These are phyloP conservation scores for Lasiosphaeria hispida DNA, from an alignment of 495 filamentous ascomycete genomes.

Conservation along the genomic window DNA sequence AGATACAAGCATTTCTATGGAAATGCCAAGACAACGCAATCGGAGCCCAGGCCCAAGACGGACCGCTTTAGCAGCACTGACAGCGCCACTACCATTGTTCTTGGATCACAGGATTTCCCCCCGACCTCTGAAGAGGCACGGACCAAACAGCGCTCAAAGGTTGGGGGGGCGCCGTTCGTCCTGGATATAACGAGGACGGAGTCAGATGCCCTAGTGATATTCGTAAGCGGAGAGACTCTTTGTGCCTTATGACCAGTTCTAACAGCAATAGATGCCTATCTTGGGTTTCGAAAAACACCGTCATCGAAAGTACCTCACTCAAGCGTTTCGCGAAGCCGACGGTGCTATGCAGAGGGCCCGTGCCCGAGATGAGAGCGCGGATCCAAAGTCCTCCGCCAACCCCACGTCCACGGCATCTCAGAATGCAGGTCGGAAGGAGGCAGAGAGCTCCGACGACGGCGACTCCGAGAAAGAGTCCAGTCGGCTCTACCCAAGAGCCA, in stretches of 20 bases:
- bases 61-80: conserved; percentile 6
- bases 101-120: conserved; percentile 7
- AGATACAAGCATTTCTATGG: conserved; percentile 16
- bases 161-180: neutral
- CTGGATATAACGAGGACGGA: neutral
- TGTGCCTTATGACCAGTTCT: neutral
- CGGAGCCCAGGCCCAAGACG: neutral
- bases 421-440: neutral
- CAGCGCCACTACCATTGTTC: conserved; percentile 10
- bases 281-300: conserved; percentile 18
- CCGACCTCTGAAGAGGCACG: conserved; percentile 1
- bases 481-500: conserved; percentile 3
- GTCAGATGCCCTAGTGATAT: conserved; percentile 15
- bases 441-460: conserved; percentile 11
- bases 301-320: conserved; percentile 17
- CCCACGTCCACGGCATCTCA: neutral
- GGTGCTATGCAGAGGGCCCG: conserved; percentile 4
- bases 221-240: conserved; percentile 5
- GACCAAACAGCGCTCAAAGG: neutral
- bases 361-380: conserved; percentile 7
- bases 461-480: conserved; percentile 5
- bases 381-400: neutral
- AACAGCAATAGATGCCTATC: conserved; percentile 16
- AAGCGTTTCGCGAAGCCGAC: conserved; percentile 10
- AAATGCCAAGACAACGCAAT: neutral